Evolutionary conservation across 345 rosid species (phyloP).

Genomic region (Brassica carinata): DNA sequence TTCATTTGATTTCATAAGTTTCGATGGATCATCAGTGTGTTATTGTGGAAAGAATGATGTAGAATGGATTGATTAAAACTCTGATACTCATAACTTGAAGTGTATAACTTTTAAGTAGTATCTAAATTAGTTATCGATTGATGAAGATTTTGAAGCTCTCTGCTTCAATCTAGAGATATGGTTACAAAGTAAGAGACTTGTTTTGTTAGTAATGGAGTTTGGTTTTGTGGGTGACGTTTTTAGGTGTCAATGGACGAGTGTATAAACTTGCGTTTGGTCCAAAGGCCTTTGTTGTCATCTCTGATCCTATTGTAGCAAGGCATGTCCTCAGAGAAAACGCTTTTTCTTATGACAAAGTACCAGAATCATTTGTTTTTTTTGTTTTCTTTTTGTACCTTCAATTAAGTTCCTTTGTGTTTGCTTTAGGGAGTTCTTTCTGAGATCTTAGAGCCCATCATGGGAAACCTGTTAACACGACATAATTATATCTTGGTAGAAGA

Average conservation of each 20-base stretch:
- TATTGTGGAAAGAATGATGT: no score
- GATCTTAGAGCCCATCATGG: no score
- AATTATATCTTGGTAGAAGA: conserved; percentile 74
- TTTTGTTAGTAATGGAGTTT: conserved; percentile 7
- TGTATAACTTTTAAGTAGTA: no score
- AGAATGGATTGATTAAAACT: no score
- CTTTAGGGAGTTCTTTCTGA: no score
- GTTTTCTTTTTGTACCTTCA: no score
- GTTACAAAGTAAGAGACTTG: neutral
- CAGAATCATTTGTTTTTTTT: no score
- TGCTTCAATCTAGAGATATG: conserved; percentile 10
- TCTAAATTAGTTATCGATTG: neutral
- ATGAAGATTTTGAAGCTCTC: neutral
- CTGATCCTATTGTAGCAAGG: conserved; percentile 87
- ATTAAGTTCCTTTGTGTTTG: no score
- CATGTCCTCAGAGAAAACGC: conserved; percentile 85
- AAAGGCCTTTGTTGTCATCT: conserved; percentile 93
- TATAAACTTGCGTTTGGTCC: conserved; percentile 99
- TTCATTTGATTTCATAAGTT: no score
- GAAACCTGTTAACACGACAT: conserved; percentile 44
- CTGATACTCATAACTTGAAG: no score
- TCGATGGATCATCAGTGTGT: no score
- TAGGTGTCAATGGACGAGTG: conserved; percentile 87
- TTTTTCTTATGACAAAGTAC: conserved; percentile 86
- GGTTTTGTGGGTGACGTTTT: conserved; percentile 1